Base-by-base conservation (phyloP, 176 grass and related monocot species). In the Phoenix roebelenii region DNA sequence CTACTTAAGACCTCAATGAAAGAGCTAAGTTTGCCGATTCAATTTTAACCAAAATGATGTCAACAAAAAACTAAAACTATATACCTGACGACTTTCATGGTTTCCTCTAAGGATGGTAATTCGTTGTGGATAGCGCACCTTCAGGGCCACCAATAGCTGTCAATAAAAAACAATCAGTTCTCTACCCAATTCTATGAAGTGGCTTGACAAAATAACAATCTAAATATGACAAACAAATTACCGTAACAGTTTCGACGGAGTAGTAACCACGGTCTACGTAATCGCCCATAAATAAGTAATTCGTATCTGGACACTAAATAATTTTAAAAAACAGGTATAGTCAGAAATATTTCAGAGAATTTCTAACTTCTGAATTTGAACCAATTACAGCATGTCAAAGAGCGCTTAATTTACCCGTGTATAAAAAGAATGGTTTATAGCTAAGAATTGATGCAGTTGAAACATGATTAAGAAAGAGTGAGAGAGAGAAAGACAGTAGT, bases 61-160 rank as follows among this genome's bases (percentile, higher is more conserved):
- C 48, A 54, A 15, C 12, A 58, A 25, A 25, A 50, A 23, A 15
- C 1, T 16, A 26, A 16, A 15, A n/a, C 16, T 10, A 6, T 28
- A 25, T 69, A 91, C 92, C 87, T 97, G 93, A 55, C 93, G 87
- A 59, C 93, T 97, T 66, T 97, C 93, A 18, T 91, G 92, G 70
- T 97, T 97, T 80, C 92, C 92, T 83, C 92, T 85, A 48, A 97
- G 92, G 83, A 97, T 97, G n/a, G 92, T 97, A 60, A 97, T 97
- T 60, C 92, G 79, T 50, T 97, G 84, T 80, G 87, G 84, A 82
- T 97, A 97, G 18, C 87, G 87, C 74, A 97, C 92, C 62, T 97
- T 97, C 53, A 97, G 63, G 30, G 87, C 82, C 59, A 97, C 92
- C 87, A 97, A 76, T 73, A 97, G 92, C 92, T 97, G 74, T 51